Conservation (phyloP, 2,329 filamentous ascomycete genomes). For the Corynespora cassiicola region DNA sequence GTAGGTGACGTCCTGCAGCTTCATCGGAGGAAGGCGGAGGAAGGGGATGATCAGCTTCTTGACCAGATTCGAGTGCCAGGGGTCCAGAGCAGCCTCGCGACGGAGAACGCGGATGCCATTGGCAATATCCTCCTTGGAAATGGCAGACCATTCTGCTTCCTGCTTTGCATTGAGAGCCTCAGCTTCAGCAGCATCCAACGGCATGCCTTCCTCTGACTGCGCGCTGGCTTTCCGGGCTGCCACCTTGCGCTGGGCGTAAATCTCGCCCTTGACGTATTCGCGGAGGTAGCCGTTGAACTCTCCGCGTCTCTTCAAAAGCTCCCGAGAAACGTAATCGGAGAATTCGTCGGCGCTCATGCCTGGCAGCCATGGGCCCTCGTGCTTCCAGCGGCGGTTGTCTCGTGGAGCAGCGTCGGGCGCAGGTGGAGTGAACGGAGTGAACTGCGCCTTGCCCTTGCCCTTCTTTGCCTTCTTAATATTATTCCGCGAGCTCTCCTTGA, state of each 20-base stretch:
- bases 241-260: conserved; percentile 34
- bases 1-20: conserved; percentile 30
- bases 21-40: conserved; percentile 60
- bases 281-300: conserved; percentile 39
- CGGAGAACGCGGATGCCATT: conserved; percentile 46
- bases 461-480: conserved; percentile 8
- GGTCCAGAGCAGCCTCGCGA: conserved; percentile 54
- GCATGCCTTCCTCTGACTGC: conserved; percentile 21
- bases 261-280: conserved; percentile 40
- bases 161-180: conserved; percentile 20
- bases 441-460: conserved; percentile 8
- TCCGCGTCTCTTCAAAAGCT: conserved; percentile 45
- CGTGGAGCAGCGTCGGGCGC: conserved; percentile 27
- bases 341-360: conserved; percentile 64
- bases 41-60: conserved; percentile 59
- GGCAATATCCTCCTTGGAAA: conserved; percentile 31
- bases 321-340: conserved; percentile 53
- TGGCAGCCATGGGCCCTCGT: conserved; percentile 64
- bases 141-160: conserved; percentile 33
- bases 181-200: conserved; percentile 32
- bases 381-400: conserved; percentile 58
- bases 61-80: conserved; percentile 59
- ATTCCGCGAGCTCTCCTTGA: conserved; percentile 27
- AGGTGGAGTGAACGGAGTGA: conserved; percentile 27
- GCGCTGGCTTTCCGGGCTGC: conserved; percentile 20